A percentile compares a stretch with the other conserved stretches of the same genome.
These are phyloP conservation scores for Lomentospora prolificans DNA, from an alignment of 2,329 filamentous ascomycete genomes.

Conservation along the genomic window DNA sequence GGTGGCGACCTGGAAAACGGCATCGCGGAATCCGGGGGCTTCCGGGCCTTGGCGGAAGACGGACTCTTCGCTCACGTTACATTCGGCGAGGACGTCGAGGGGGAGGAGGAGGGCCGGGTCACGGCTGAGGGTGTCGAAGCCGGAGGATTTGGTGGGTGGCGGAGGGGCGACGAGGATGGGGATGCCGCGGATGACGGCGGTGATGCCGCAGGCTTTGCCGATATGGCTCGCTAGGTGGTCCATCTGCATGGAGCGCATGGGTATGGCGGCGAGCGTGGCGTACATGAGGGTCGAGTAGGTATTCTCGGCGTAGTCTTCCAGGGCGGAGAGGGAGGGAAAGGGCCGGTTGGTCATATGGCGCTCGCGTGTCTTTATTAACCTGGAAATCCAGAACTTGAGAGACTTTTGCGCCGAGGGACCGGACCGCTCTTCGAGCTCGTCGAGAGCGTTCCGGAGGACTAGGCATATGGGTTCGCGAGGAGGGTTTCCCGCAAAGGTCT, in stretches of 20 bases:
- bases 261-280: slow-evolving; percentile 68
- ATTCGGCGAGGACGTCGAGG: slow-evolving; percentile 78
- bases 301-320: slow-evolving; percentile 87
- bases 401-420: slow-evolving; percentile 33
- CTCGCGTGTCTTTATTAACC: slow-evolving; percentile 73
- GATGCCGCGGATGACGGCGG: slow-evolving; percentile 75
- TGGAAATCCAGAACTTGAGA: slow-evolving; percentile 63
- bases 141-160: slow-evolving; percentile 31
- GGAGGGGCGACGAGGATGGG: slow-evolving; percentile 73
- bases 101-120: slow-evolving; percentile 62
- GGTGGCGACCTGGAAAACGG: slow-evolving; percentile 85
- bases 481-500: slow-evolving; percentile 66
- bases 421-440: slow-evolving; percentile 40
- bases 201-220: slow-evolving; percentile 86
- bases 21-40: slow-evolving; percentile 77
- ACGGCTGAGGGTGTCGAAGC: slow-evolving; percentile 21
- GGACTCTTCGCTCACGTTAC: slow-evolving; percentile 76
- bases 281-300: slow-evolving; percentile 93
- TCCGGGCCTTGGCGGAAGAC: slow-evolving; percentile 70
- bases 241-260: slow-evolving; percentile 70
- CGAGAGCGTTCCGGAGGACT: slow-evolving; percentile 64
- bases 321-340: slow-evolving; percentile 58
- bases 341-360: slow-evolving; percentile 76
- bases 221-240: slow-evolving; percentile 94
- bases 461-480: slow-evolving; percentile 88